Percentiles rank a stretch among this genome's conserved stretches.
Conservation (phyloP, 148 eudicot genomes). For the Rhododendron ovatum region DNA sequence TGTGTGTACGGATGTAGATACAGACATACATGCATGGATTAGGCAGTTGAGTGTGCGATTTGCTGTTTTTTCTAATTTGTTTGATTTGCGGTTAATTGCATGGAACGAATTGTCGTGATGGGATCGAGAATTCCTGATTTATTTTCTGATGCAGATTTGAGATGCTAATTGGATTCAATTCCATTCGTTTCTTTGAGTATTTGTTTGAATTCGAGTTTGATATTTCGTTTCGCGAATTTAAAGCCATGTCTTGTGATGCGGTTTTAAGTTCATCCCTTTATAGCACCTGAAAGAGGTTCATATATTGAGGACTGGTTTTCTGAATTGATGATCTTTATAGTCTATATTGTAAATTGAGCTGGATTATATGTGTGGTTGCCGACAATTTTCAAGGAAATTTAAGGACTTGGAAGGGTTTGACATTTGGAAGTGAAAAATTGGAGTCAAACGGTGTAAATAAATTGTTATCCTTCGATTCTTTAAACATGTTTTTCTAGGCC, state of each 20-base stretch:
- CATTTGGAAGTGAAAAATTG: not conserved
- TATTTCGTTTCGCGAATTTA: not conserved
- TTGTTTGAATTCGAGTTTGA: not conserved
- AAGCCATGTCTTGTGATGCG: not conserved
- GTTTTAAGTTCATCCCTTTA: not conserved
- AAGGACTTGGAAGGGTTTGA: not conserved
- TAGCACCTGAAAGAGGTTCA: not conserved
- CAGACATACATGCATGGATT: not conserved
- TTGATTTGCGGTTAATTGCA: not conserved
- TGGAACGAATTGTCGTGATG: not conserved
- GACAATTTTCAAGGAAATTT: not conserved
- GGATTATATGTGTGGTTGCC: not conserved
- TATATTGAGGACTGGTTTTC: not conserved
- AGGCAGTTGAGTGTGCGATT: not conserved
- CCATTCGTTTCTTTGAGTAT: not conserved
- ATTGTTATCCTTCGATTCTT: not conserved
- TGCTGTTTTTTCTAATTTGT: not conserved
- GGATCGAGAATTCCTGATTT: not conserved
- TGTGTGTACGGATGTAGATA: not conserved
- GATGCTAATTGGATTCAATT: not conserved
- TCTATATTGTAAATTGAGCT: not conserved
- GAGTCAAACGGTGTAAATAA: not conserved
- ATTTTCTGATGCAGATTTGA: not conserved
- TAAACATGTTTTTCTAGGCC: not conserved
- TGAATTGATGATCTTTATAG: not conserved